phyloP scores from a whole-genome alignment of 164 flowering plant species.

The Vitis cinerea region DNA sequence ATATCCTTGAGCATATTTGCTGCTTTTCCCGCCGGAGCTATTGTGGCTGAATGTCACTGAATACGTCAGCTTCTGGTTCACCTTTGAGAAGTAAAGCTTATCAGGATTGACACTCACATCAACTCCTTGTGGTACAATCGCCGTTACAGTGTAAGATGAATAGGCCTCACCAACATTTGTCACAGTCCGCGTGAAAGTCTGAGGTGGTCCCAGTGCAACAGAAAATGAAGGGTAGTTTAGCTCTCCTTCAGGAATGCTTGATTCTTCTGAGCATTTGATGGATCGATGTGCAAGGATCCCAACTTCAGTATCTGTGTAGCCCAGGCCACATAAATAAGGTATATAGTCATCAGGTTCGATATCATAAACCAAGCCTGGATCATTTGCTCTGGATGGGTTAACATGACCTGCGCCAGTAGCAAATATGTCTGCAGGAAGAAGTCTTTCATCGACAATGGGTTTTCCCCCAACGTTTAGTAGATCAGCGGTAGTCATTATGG shows the following conservation, averaged over 20 bases:
- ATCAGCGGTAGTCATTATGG: conserved; percentile 50
- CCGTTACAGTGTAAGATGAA: conserved; percentile 24
- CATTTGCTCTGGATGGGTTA: conserved; percentile 38
- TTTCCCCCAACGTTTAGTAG: conserved; percentile 7
- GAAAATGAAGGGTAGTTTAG: conserved; percentile 50
- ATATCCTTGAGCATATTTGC: conserved; percentile 25
- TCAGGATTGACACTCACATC: conserved; percentile 26
- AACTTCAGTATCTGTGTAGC: conserved; percentile 33
- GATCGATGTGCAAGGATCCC: conserved; percentile 13
- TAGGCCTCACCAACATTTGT: conserved; percentile 42
- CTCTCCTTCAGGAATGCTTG: conserved; percentile 30
- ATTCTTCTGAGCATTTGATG: conserved; percentile 21
- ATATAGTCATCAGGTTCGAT: conserved; percentile 42
- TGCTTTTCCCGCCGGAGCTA: not conserved
- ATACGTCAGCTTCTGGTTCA: conserved; percentile 28
- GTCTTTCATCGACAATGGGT: conserved; percentile 34
- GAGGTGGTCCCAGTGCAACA: conserved; percentile 17
- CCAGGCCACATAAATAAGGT: conserved; percentile 52
- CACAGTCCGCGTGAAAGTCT: conserved; percentile 34
- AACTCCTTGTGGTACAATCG: conserved; percentile 31
- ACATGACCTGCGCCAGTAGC: conserved; percentile 57
- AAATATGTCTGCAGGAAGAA: conserved; percentile 28
- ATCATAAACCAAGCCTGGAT: conserved; percentile 52
- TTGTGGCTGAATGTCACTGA: conserved; percentile 25
- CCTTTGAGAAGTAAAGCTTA: conserved; percentile 26